A percentile compares a stretch with the other conserved stretches of the same genome.
Evolutionary conservation across 192 early-diverging fungal species (phyloP).

Genomic region (Coemansia brasiliensis): DNA sequence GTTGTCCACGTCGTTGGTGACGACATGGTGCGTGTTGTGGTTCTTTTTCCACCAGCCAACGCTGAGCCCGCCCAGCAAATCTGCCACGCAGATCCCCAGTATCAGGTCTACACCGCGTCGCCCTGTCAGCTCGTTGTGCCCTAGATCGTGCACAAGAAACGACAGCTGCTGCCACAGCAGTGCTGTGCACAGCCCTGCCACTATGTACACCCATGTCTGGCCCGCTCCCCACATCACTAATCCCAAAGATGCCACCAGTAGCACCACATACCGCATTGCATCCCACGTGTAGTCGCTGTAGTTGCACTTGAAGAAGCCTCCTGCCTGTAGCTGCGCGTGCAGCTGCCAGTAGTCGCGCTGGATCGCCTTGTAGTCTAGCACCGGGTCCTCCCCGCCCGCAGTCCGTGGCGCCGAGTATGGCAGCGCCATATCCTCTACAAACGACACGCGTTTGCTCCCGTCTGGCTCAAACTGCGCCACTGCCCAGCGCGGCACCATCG

Average conservation of each 20-base stretch:
- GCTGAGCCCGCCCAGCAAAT: conserved; percentile 83
- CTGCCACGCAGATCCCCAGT: conserved; percentile 79
- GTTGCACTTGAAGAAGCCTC: conserved; percentile 68
- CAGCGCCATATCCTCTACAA: conserved; percentile 49
- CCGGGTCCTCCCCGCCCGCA: conserved; percentile 13
- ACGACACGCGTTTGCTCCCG: conserved; percentile 21
- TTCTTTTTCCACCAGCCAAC: conserved; percentile 97
- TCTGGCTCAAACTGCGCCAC: conserved; percentile 53
- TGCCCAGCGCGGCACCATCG: conserved; percentile 75
- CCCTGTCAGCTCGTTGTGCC: conserved; percentile 90
- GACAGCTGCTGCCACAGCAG: conserved; percentile 89
- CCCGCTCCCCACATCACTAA: conserved; percentile 36
- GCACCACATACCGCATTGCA: conserved; percentile 36
- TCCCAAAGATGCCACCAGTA: conserved; percentile 28
- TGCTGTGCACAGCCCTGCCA: conserved; percentile 62
- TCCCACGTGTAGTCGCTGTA: conserved; percentile 59
- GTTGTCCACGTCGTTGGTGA: conserved; percentile 91
- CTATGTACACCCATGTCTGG: conserved; percentile 37
- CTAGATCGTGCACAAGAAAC: conserved; percentile 94
- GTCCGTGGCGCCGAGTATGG: conserved; percentile 36
- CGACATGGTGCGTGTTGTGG: conserved; percentile 96
- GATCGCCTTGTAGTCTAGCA: conserved; percentile 51
- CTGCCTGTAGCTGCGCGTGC: conserved; percentile 61
- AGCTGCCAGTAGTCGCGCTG: conserved; percentile 65
- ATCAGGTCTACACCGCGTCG: conserved; percentile 69